Conservation (phyloP, 192 early-diverging fungal species). For the Oehlia diaphana region DNA sequence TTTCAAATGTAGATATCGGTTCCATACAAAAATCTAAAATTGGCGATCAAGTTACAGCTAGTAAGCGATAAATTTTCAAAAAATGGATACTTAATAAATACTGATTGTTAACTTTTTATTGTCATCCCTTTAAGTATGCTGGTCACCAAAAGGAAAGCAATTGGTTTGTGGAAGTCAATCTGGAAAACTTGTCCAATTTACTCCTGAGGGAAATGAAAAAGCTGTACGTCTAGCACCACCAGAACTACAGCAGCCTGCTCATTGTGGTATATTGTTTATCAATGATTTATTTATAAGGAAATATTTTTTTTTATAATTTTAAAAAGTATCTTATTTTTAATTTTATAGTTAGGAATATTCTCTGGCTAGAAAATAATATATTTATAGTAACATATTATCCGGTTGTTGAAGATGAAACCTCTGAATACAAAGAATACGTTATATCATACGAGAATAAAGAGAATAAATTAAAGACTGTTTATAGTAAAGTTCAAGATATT, state of each 20-base stretch:
- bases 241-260: conserved; percentile 9
- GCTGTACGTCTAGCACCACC: conserved; percentile 27
- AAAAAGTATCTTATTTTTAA: neutral
- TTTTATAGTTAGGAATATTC: conserved; percentile 56
- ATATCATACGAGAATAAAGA: conserved; percentile 55
- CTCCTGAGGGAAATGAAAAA: conserved; percentile 60
- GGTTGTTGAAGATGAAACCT: conserved; percentile 27
- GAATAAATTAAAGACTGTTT: conserved; percentile 44
- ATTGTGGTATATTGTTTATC: neutral
- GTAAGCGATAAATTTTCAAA: neutral
- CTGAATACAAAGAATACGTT: conserved; percentile 53
- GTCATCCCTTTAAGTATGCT: conserved; percentile 35
- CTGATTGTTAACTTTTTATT: neutral
- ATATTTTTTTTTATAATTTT: neutral
- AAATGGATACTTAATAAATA: neutral
- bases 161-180: conserved; percentile 70
- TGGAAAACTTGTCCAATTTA: conserved; percentile 63
- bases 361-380: conserved; percentile 74
- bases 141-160: conserved; percentile 92
- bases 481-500: conserved; percentile 56
- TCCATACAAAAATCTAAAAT: neutral
- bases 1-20: neutral
- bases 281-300: too few species aligned
- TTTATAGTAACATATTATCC: conserved; percentile 59
- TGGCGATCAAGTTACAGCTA: conserved; percentile 22